Percentiles rank a stretch among this genome's conserved stretches.
These are phyloP conservation scores for Candida koratica DNA, from an alignment of 805 yeast species.

Conservation along the genomic window DNA sequence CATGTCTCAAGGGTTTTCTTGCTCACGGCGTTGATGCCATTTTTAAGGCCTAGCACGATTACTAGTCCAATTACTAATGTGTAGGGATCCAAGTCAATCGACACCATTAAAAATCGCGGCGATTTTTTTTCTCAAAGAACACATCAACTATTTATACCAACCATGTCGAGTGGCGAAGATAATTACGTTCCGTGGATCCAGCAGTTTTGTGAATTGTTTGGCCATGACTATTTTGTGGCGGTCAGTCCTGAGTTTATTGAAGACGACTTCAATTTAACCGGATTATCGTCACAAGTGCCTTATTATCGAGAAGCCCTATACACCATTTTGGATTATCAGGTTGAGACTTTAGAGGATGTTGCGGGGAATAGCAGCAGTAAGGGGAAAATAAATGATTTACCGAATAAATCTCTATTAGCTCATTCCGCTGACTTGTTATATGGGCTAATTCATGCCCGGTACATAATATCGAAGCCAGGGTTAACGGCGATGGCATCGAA, in stretches of 20 bases:
- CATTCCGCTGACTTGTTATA: constrained; percentile 89
- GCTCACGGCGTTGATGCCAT: constrained; percentile 36
- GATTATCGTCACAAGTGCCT: constrained; percentile 79
- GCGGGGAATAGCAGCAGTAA: constrained; percentile 13
- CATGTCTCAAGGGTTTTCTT: constrained; percentile 27
- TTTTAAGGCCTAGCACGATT: constrained; percentile 33
- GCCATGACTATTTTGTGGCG: constrained; percentile 88
- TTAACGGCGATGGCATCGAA: constrained; percentile 90
- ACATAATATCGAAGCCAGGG: constrained; percentile 84
- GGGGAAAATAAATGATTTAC: constrained; percentile 36
- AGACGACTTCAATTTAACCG: constrained; percentile 94
- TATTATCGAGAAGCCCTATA: constrained; percentile 89
- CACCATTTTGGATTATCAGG: constrained; percentile 81
- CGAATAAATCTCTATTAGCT: constrained; percentile 72
- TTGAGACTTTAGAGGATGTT: constrained; percentile 40
- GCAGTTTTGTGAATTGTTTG: constrained; percentile 71
- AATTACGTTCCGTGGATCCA: constrained; percentile 78
- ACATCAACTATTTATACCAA: too few relatives aligned
- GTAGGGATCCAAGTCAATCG: constrained; percentile 30
- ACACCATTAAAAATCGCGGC: constrained; percentile 1
- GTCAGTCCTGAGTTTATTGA: constrained; percentile 90
- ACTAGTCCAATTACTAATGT: constrained; percentile 33
- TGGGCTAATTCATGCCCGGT: constrained; percentile 92
- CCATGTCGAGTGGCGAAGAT: constrained; percentile 44
- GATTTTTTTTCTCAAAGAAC: too few relatives aligned